Evolutionary conservation across 306 rosid species (phyloP).

Genomic region (Astragalus glycyphyllos): DNA sequence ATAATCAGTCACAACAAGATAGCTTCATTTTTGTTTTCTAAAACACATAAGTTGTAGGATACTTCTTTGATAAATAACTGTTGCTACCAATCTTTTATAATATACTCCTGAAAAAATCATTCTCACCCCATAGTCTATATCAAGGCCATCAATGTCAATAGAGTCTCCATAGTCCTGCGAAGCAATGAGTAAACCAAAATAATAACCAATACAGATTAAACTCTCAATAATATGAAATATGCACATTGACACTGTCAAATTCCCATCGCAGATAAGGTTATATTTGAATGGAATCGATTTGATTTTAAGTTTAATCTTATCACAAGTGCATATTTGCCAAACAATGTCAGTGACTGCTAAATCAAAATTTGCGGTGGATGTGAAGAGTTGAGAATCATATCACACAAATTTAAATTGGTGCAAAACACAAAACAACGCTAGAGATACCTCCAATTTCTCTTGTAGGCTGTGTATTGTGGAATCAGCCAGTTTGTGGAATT

Average conservation of each 20-base stretch:
- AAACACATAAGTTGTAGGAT: background rate
- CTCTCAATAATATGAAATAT: slow-evolving; percentile 13
- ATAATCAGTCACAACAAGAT: slow-evolving; percentile 6
- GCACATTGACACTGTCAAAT: slow-evolving; percentile 3
- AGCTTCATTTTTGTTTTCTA: background rate
- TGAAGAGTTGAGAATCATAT: background rate
- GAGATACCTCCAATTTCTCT: slow-evolving; percentile 81
- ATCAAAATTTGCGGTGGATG: background rate
- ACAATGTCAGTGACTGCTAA: background rate
- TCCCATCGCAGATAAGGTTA: slow-evolving; percentile 1
- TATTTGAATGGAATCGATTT: slow-evolving; percentile 12
- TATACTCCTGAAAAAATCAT: background rate
- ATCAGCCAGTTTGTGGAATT: slow-evolving; percentile 74
- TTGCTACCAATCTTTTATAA: background rate
- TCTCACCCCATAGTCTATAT: slow-evolving; percentile 93
- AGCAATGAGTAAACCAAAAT: slow-evolving; percentile 35
- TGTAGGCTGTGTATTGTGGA: slow-evolving; percentile 76
- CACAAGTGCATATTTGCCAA: slow-evolving; percentile 2
- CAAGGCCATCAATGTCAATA: slow-evolving; percentile 80
- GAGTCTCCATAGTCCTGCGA: slow-evolving; percentile 84
- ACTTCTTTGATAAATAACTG: background rate
- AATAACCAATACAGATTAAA: slow-evolving; percentile 2
- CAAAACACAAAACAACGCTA: slow-evolving; percentile 2
- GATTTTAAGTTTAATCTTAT: slow-evolving; percentile 8
- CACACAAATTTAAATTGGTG: slow-evolving; percentile 2